These are phyloP conservation scores for Monoraphidium neglectum DNA, from an alignment of 139 green algal genomes.

Conservation along the genomic window DNA sequence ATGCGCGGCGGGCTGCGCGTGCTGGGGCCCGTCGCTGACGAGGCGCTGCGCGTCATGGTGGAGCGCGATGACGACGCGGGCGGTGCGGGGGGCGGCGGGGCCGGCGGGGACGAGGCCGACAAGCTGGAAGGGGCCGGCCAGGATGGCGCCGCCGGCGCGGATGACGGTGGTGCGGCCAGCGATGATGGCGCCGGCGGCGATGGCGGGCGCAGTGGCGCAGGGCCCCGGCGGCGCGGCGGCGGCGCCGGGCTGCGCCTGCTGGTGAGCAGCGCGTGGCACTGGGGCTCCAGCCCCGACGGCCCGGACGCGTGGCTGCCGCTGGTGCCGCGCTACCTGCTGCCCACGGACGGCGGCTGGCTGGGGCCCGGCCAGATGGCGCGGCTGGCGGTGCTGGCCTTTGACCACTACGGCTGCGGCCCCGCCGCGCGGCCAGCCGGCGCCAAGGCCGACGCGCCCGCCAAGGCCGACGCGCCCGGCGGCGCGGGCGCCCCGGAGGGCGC, in stretches of 20 bases:
- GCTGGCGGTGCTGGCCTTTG: too few species aligned
- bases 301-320: neutral
- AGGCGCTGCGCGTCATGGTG: neutral
- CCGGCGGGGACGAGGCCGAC: neutral
- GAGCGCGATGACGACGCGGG: neutral
- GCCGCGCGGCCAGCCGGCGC: too few species aligned
- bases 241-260: slow-evolving; percentile 1
- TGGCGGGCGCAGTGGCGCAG: neutral
- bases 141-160: neutral
- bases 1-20: neutral
- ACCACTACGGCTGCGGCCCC: too few species aligned
- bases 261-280: slow-evolving; percentile 24
- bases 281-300: neutral
- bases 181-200: too few species aligned
- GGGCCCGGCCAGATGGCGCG: slow-evolving; percentile 4
- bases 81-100: neutral
- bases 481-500: too few species aligned
- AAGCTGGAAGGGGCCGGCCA: neutral
- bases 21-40: too few species aligned
- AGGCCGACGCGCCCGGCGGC: too few species aligned
- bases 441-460: too few species aligned
- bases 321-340: slow-evolving; percentile 28
- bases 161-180: neutral
- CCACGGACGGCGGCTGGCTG: slow-evolving; percentile 27
- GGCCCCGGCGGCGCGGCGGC: too few species aligned